Evolutionary conservation across 192 early-diverging fungal genomes (phyloP).

Genomic region (Rhizoclosmatium globosum): DNA sequence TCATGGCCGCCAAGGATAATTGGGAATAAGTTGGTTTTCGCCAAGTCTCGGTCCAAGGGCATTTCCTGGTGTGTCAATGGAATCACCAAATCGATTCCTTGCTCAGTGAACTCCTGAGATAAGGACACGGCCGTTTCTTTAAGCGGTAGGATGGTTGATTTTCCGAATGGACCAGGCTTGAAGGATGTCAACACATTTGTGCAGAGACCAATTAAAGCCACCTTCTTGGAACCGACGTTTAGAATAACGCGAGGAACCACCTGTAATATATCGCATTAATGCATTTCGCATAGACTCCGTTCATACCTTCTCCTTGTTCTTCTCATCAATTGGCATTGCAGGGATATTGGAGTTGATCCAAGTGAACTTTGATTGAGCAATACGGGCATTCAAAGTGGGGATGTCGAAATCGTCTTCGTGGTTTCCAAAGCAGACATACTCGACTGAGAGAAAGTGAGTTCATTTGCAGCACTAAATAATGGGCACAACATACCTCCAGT

Average conservation of each 20-base stretch:
- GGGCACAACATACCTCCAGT: neutral
- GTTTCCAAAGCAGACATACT: constrained; percentile 30
- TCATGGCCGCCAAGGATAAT: constrained; percentile 33
- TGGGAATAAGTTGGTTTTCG: constrained; percentile 5
- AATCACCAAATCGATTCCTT: constrained; percentile 8
- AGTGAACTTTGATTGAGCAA: neutral
- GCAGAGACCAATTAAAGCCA: constrained; percentile 18
- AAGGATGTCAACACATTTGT: constrained; percentile 5
- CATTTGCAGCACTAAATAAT: no score
- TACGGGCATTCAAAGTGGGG: constrained; percentile 11
- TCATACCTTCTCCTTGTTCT: neutral
- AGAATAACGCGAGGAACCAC: neutral
- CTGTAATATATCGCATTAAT: neutral
- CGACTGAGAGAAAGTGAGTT: neutral
- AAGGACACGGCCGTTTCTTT: constrained; percentile 9
- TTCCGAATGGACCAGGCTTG: constrained; percentile 23
- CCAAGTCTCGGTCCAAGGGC: neutral
- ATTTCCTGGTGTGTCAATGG: constrained; percentile 32
- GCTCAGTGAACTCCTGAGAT: neutral
- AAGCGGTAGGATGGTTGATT: constrained; percentile 8
- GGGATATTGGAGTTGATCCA: constrained; percentile 33
- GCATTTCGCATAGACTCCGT: neutral
- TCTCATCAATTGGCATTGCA: neutral
- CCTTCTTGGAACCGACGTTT: neutral
- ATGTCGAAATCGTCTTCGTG: constrained; percentile 33